Conservation (phyloP, 345 rosid genomes). For the Firmiana major region DNA sequence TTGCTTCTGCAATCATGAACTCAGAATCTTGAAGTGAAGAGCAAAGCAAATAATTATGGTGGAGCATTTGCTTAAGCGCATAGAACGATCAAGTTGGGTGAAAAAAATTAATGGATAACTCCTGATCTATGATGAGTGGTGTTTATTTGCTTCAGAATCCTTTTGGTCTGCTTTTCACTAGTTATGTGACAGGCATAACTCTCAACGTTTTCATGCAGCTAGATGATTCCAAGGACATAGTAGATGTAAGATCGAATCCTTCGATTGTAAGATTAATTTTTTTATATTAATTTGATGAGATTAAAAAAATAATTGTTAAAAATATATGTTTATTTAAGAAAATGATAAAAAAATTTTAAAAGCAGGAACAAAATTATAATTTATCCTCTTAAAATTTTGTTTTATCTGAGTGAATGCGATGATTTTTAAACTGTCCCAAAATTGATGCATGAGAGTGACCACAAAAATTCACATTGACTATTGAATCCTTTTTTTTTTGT, state of each 20-base stretch:
- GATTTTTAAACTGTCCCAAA: too few species aligned
- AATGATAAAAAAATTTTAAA: too few species aligned
- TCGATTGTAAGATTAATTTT: too few species aligned
- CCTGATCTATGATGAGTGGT: background rate
- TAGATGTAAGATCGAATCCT: too few species aligned
- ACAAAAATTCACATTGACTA: background rate
- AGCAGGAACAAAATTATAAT: too few species aligned
- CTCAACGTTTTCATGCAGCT: background rate
- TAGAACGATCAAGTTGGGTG: constrained; percentile 30
- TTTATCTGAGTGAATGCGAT: too few species aligned
- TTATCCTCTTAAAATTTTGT: too few species aligned
- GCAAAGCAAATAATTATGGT: constrained; percentile 76
- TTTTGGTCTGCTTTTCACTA: background rate
- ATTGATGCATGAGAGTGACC: background rate
- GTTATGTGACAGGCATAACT: background rate
- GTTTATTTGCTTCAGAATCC: background rate
- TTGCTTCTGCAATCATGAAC: constrained; percentile 65
- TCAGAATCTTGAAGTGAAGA: constrained; percentile 58
- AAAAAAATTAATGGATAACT: background rate
- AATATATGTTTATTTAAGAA: too few species aligned
- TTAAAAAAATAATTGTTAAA: too few species aligned
- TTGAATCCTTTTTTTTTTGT: background rate
- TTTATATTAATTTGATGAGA: too few species aligned
- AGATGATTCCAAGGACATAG: background rate
- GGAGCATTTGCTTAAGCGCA: constrained; percentile 61